A percentile compares a stretch with the other conserved stretches of the same genome.
Conservation (phyloP, 139 green algal genomes). For the Ettlia oleoabundans region DNA sequence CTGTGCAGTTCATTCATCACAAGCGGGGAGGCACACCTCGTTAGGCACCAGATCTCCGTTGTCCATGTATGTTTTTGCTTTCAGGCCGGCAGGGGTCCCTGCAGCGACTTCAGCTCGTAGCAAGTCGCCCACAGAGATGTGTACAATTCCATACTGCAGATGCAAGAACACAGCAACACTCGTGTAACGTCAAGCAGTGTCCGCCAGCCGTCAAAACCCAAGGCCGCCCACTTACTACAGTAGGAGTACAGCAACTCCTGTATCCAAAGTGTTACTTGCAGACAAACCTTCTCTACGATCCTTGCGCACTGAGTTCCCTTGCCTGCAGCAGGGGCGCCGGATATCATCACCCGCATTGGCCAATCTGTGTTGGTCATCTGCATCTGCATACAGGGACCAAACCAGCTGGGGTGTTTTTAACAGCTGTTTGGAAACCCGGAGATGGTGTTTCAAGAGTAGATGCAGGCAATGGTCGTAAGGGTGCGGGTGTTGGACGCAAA, state of each 20-base stretch:
- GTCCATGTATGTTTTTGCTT: constrained; percentile 95
- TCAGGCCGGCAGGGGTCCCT: constrained; percentile 77
- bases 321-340: constrained; percentile 90
- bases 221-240: too few species aligned
- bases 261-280: background rate
- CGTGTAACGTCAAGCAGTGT: too few species aligned
- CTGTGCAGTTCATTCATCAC: too few species aligned
- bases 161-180: background rate
- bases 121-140: constrained; percentile 97
- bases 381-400: too few species aligned
- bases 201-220: too few species aligned
- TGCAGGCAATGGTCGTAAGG: too few species aligned
- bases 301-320: constrained; percentile 95
- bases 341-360: constrained; percentile 88
- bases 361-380: too few species aligned
- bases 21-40: constrained; percentile 62
- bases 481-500: too few species aligned
- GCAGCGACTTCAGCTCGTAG: constrained; percentile 94
- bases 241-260: background rate
- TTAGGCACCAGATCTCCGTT: constrained; percentile 93
- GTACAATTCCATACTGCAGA: constrained; percentile 89
- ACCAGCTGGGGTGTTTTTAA: too few species aligned
- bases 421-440: too few species aligned
- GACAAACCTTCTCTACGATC: constrained; percentile 85
- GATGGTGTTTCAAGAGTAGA: too few species aligned